A percentile compares a stretch with the other conserved stretches of the same genome.
phyloP scores from a whole-genome alignment of 1,284 basidiomycete genomes.

The Polyporus tsugae region DNA sequence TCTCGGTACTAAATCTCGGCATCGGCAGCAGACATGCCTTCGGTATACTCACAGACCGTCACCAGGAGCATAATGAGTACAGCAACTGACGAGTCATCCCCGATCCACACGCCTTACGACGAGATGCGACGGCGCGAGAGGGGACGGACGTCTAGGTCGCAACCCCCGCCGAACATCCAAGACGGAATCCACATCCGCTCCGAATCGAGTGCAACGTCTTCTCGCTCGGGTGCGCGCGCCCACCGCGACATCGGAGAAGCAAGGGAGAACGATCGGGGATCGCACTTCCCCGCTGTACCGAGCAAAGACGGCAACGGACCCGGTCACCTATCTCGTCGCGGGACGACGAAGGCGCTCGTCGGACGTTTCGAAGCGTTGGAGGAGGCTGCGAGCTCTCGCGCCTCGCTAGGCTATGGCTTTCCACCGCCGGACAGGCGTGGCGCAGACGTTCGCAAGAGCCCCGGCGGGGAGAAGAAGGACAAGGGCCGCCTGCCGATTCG shows the following conservation, averaged over 20 bases:
- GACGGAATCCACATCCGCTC: conserved; percentile 24
- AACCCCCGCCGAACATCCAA: not conserved
- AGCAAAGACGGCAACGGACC: conserved; percentile 8
- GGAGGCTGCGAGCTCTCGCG: conserved; percentile 1
- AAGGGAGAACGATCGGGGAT: conserved; percentile 26
- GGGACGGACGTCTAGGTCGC: conserved; percentile 1
- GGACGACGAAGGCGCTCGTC: conserved; percentile 48
- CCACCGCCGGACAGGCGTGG: not conserved
- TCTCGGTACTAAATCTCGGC: not conserved
- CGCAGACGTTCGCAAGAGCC: not conserved
- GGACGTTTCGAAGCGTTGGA: conserved; percentile 44
- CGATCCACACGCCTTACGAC: conserved; percentile 36
- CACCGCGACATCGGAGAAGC: not conserved
- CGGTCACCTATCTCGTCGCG: conserved; percentile 28
- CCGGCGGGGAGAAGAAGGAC: conserved; percentile 31
- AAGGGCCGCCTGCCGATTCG: conserved; percentile 61
- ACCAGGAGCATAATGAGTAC: conserved; percentile 29
- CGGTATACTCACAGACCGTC: conserved; percentile 37
- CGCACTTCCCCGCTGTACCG: conserved; percentile 38
- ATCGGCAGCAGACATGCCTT: conserved; percentile 34
- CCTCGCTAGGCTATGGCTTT: conserved; percentile 8
- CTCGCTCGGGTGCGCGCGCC: not conserved
- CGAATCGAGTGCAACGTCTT: conserved; percentile 9
- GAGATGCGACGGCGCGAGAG: conserved; percentile 15
- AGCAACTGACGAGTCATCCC: conserved; percentile 27